A percentile compares a stretch with the other conserved stretches of the same genome.
Evolutionary conservation across 805 yeast species (phyloP).

Genomic region (Candida boidinii): DNA sequence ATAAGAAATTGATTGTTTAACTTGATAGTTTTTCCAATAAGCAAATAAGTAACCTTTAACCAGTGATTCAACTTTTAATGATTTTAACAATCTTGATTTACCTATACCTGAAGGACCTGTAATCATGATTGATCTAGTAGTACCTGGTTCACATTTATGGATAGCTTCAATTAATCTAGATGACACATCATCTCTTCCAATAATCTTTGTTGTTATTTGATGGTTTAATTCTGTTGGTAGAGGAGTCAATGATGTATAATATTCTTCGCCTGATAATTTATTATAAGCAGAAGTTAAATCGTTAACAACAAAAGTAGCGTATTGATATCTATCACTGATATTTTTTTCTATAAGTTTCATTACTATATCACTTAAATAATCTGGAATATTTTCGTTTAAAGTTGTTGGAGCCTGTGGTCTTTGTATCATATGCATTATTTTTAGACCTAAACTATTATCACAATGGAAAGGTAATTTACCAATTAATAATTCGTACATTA

Average conservation of each 20-base stretch:
- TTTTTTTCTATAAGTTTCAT: conserved; percentile 33
- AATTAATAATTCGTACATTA: conserved; percentile 37
- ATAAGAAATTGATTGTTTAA: conserved; percentile 15
- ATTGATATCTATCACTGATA: conserved; percentile 30
- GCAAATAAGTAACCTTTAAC: conserved; percentile 23
- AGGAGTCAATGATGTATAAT: conserved; percentile 4
- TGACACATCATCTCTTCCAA: background rate
- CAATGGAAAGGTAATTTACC: conserved; percentile 36
- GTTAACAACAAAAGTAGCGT: conserved; percentile 24
- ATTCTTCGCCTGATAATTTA: conserved; percentile 8
- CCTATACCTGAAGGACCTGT: conserved; percentile 39
- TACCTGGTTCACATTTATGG: conserved; percentile 10
- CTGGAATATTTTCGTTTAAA: conserved; percentile 22
- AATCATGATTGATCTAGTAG: conserved; percentile 22
- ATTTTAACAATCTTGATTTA: conserved; percentile 32
- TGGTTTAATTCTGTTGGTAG: no score
- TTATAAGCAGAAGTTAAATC: conserved; percentile 25
- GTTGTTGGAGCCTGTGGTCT: conserved; percentile 32
- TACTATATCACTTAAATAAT: conserved; percentile 28
- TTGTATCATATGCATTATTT: conserved; percentile 31
- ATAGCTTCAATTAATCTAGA: background rate
- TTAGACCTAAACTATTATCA: conserved; percentile 29
- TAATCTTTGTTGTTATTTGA: conserved; percentile 1
- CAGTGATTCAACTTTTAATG: conserved; percentile 26
- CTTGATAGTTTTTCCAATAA: conserved; percentile 21